phyloP scores from a whole-genome alignment of 2,329 filamentous ascomycete species.

The Lachnellula hyalina region DNA sequence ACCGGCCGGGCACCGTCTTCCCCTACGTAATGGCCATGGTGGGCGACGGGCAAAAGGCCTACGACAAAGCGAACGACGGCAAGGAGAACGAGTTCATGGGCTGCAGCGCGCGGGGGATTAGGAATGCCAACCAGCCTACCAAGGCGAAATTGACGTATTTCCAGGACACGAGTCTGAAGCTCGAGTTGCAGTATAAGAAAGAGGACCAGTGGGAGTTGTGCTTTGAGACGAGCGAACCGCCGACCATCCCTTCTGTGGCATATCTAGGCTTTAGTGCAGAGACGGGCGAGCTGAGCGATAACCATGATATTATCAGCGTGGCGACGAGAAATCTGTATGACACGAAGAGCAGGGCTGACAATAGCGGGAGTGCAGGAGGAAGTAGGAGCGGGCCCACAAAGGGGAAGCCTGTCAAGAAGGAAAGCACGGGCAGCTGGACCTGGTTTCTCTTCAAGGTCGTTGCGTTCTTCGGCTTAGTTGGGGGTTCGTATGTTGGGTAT shows the following conservation, averaged over 20 bases:
- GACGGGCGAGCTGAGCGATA: conserved; percentile 93
- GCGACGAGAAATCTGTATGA: conserved; percentile 85
- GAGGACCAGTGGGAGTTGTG: conserved; percentile 85
- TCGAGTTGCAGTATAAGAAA: conserved; percentile 91
- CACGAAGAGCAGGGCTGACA: conserved; percentile 37
- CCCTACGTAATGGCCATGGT: conserved; percentile 99
- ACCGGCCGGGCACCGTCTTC: conserved; percentile 89
- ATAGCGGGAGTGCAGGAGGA: conserved; percentile 37
- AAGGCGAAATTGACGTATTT: conserved; percentile 91
- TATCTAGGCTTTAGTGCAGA: conserved; percentile 79
- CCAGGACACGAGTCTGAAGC: conserved; percentile 84
- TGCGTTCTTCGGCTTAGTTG: conserved; percentile 64
- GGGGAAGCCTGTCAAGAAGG: conserved; percentile 15
- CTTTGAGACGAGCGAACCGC: conserved; percentile 68
- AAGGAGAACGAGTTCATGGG: conserved; percentile 90
- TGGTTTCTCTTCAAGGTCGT: conserved; percentile 81
- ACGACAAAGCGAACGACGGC: conserved; percentile 92
- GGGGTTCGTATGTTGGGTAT: conserved; percentile 77
- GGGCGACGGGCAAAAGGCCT: conserved; percentile 81
- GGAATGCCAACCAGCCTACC: conserved; percentile 72
- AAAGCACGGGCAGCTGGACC: conserved; percentile 49
- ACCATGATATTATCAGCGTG: conserved; percentile 92
- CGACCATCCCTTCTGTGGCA: conserved; percentile 71
- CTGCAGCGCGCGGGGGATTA: conserved; percentile 89
- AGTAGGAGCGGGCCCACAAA: conserved; percentile 47